phyloP scores from a whole-genome alignment of 2,329 filamentous ascomycete species.

The Mariannaea sp. region DNA sequence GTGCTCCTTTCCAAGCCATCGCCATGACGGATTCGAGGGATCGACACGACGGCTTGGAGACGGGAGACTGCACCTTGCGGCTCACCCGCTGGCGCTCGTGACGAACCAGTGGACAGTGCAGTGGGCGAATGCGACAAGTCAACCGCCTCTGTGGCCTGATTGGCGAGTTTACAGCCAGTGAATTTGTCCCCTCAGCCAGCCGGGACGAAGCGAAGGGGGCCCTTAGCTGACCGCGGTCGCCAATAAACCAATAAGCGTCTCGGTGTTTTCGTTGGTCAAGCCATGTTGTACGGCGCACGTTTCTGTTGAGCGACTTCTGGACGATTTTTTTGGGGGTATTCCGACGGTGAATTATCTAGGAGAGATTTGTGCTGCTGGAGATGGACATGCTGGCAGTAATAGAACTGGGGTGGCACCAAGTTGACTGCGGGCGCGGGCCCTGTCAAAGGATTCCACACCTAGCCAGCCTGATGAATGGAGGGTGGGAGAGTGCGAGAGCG shows the following conservation, averaged over 20 bases:
- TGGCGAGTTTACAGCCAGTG: conserved; percentile 29
- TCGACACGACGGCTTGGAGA: conserved; percentile 10
- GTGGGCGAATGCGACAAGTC: conserved; percentile 33
- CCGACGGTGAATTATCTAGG: conserved; percentile 20
- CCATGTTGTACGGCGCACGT: conserved; percentile 24
- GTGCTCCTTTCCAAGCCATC: background rate
- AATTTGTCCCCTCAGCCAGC: conserved; percentile 18
- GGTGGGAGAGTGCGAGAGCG: conserved; percentile 20
- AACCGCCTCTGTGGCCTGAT: conserved; percentile 30
- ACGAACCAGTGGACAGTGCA: conserved; percentile 39
- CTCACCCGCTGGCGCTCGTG: conserved; percentile 20
- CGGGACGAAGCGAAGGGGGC: conserved; percentile 17
- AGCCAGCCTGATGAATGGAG: conserved; percentile 31
- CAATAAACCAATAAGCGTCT: conserved; percentile 28
- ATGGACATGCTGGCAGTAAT: conserved; percentile 19
- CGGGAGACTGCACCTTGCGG: conserved; percentile 7
- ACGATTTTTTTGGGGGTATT: conserved; percentile 19
- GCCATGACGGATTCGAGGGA: conserved; percentile 1
- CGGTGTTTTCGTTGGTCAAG: conserved; percentile 14
- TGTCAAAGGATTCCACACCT: conserved; percentile 22
- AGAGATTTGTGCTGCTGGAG: conserved; percentile 9
- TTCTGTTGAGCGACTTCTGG: conserved; percentile 25
- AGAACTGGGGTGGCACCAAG: conserved; percentile 10
- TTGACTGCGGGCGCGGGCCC: conserved; percentile 11
- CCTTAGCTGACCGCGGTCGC: conserved; percentile 20